Percentiles rank a stretch among this genome's conserved stretches.
These are phyloP conservation scores for Daldinia vernicosa DNA, from an alignment of 495 filamentous ascomycete species.

Conservation along the genomic window DNA sequence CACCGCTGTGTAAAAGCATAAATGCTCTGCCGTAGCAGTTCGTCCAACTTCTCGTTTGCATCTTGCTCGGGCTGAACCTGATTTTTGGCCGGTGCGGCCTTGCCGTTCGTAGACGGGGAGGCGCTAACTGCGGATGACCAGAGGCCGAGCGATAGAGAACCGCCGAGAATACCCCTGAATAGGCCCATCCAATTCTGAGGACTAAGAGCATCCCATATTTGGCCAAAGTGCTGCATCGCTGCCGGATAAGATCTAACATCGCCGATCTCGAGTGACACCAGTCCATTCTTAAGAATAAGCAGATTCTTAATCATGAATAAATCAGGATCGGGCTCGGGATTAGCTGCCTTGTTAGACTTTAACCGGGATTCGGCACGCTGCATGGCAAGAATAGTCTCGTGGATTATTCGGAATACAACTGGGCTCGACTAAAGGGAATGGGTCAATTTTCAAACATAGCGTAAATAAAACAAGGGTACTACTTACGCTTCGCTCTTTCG, in stretches of 20 bases:
- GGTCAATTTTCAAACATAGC: constrained; percentile 48
- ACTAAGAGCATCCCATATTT: constrained; percentile 77
- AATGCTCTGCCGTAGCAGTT: constrained; percentile 77
- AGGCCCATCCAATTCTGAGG: constrained; percentile 55
- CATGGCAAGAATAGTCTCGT: constrained; percentile 56
- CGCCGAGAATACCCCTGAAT: constrained; percentile 52
- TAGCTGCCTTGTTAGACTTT: constrained; percentile 51
- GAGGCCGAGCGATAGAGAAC: constrained; percentile 46
- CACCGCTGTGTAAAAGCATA: constrained; percentile 78
- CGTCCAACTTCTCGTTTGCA: constrained; percentile 83
- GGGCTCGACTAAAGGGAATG: constrained; percentile 55
- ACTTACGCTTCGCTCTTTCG: constrained; percentile 76
- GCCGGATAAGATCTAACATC: constrained; percentile 75
- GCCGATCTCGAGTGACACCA: constrained; percentile 92
- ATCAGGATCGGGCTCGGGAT: constrained; percentile 70
- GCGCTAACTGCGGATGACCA: constrained; percentile 47
- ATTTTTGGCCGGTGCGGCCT: constrained; percentile 14
- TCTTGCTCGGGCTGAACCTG: constrained; percentile 56
- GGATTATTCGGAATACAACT: constrained; percentile 57
- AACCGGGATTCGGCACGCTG: constrained; percentile 63
- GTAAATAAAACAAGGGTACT: not conserved
- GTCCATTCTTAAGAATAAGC: constrained; percentile 88
- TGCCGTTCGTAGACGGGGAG: constrained; percentile 28
- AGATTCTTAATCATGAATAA: constrained; percentile 93
- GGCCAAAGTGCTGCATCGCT: constrained; percentile 71